Evolutionary conservation across 495 filamentous ascomycete species (phyloP).

Genomic region (Glonium stellatum): DNA sequence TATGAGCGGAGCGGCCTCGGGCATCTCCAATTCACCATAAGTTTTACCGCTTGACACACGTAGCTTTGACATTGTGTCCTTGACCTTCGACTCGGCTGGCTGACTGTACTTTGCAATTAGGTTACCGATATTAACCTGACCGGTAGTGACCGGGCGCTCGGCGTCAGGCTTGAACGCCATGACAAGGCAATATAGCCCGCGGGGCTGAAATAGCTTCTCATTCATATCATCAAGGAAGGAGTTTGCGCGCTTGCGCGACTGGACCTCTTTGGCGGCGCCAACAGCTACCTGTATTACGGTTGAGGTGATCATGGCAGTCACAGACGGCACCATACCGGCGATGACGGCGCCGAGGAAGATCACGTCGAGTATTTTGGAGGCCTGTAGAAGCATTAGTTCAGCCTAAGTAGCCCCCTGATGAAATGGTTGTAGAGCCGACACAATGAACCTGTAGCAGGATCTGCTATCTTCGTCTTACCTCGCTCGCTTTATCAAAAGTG

Average conservation of each 20-base stretch:
- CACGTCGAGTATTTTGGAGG: slow-evolving; percentile 21
- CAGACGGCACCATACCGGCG: slow-evolving; percentile 35
- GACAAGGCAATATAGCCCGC: slow-evolving; percentile 53
- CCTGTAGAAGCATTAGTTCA: slow-evolving; percentile 14
- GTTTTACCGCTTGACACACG: slow-evolving; percentile 41
- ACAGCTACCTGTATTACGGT: slow-evolving; percentile 40
- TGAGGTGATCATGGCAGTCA: slow-evolving; percentile 42
- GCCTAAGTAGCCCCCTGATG: slow-evolving; percentile 37
- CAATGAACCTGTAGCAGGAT: background rate
- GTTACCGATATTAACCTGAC: slow-evolving; percentile 34
- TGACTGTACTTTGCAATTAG: slow-evolving; percentile 27
- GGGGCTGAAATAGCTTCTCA: slow-evolving; percentile 50
- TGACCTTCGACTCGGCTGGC: slow-evolving; percentile 33
- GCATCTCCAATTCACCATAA: slow-evolving; percentile 43
- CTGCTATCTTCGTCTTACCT: slow-evolving; percentile 25
- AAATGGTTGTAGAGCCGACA: slow-evolving; percentile 29
- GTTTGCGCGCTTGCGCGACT: slow-evolving; percentile 41
- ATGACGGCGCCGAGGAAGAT: slow-evolving; percentile 20
- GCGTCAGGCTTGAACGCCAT: slow-evolving; percentile 52
- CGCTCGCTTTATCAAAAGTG: slow-evolving; percentile 36
- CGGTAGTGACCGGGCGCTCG: slow-evolving; percentile 19
- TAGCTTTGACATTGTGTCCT: slow-evolving; percentile 29
- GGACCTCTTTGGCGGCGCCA: slow-evolving; percentile 34
- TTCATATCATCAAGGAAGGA: slow-evolving; percentile 52
- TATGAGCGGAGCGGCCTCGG: slow-evolving; percentile 48